Base-by-base conservation (phyloP, 345 rosid genomes). In the Dovyalis caffra region DNA sequence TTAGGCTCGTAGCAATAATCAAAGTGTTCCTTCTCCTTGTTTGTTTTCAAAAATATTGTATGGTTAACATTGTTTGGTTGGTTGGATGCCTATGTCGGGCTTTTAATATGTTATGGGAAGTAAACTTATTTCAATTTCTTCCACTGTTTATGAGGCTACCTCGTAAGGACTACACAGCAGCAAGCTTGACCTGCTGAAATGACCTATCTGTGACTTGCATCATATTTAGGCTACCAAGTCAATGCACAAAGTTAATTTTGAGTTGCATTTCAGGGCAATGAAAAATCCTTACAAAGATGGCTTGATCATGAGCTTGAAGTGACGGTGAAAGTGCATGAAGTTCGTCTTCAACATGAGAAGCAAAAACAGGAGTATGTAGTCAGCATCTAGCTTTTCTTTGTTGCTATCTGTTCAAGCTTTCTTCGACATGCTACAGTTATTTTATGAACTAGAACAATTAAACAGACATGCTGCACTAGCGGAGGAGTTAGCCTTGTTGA, bases 311-410 rank as follows among this genome's bases (percentile, higher is more conserved):
- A 95, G 85, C 86, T 95, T 77, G 98, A 95, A 86, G 98, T 95
- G 78, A 90, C 91, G 97, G 99, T 95, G 85, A 89, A 95, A 84
- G 94, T 95, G 85, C 98, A 93, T 79, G 99, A 90, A 91, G 99
- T 95, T 69, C 98, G 98, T 71, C 86, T 86, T 64, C 98, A 95
- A 79, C 93, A 93, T 70, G 98, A 93, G 87, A 95, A 87, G 81
- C 99, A 95, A 86, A 91, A 97, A 82, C 94, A 95, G 75, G 98
- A 93, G 99, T 95, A 90, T 64, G 98, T 78, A 64, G 29, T 49
- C 29, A 70, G 14, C 3, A 37, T 81, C 45, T 74, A 34, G 66
- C 15, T n/a, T 62, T 10, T 73, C 63, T 11, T 71, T 51, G 16
- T 68, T 74, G 34, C 18, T 12, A 23, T 20, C 34, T 76, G 28